A percentile compares a stretch with the other conserved stretches of the same genome.
Evolutionary conservation across 352 stramenopile genomes (phyloP).

Genomic region (Phytopythium vexans): DNA sequence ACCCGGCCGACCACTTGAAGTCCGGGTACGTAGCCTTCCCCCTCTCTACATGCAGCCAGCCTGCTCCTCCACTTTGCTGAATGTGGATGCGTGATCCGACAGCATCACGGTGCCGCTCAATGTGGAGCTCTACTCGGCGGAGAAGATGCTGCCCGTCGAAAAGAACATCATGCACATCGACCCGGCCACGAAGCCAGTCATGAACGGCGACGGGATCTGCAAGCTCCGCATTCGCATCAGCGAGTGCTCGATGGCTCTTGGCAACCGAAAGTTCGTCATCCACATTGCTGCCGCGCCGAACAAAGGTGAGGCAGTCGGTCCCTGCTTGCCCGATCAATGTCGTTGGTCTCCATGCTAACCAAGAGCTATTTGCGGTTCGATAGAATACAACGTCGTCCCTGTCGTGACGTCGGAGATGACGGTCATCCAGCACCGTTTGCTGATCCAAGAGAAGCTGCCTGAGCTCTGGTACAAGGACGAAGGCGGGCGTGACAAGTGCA

Average conservation of each 20-base stretch:
- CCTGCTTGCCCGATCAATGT: neutral
- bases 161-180: constrained; percentile 82
- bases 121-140: constrained; percentile 78
- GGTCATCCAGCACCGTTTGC: constrained; percentile 78
- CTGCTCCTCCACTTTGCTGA: neutral
- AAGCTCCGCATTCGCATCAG: constrained; percentile 76
- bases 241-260: constrained; percentile 82
- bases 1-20: constrained; percentile 76
- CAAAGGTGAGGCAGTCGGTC: constrained; percentile 16
- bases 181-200: constrained; percentile 69
- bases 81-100: constrained; percentile 1
- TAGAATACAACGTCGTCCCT: constrained; percentile 57
- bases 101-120: constrained; percentile 72
- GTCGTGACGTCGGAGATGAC: constrained; percentile 79
- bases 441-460: constrained; percentile 80
- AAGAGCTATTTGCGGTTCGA: neutral
- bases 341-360: neutral
- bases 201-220: constrained; percentile 83
- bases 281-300: constrained; percentile 63
- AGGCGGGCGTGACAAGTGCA: constrained; percentile 82
- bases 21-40: constrained; percentile 35
- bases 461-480: constrained; percentile 89
- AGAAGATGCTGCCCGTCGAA: constrained; percentile 81
- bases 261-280: constrained; percentile 85
- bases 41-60: neutral